These are phyloP conservation scores for Castanopsis chinensis DNA, from an alignment of 306 rosid species.

Conservation along the genomic window DNA sequence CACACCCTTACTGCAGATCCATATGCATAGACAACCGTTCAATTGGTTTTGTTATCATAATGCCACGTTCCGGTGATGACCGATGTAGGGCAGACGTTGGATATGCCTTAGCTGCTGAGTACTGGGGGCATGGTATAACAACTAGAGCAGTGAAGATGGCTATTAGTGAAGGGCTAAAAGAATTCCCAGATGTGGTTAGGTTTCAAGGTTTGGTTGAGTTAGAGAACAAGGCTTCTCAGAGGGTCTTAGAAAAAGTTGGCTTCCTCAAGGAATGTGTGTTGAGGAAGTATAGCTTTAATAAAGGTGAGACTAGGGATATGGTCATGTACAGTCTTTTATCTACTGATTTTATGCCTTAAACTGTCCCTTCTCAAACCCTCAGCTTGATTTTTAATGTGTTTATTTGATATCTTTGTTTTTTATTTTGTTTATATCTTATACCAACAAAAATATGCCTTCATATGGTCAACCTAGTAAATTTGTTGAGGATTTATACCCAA, in stretches of 20 bases:
- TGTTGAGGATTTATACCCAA: no score
- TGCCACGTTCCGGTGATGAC: conserved; percentile 15
- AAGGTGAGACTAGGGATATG: conserved; percentile 14
- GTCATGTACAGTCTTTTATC: conserved; percentile 17
- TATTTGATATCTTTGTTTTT: no score
- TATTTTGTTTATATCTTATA: no score
- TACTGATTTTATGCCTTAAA: background rate
- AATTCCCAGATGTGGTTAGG: conserved; percentile 10
- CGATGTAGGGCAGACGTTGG: conserved; percentile 12
- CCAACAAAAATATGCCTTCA: no score
- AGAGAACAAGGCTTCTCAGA: conserved; percentile 34
- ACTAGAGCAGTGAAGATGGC: conserved; percentile 30
- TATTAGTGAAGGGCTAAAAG: conserved; percentile 8
- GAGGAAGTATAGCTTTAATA: conserved; percentile 22
- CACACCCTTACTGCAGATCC: conserved; percentile 30
- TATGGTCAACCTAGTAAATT: no score
- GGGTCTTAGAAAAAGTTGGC: conserved; percentile 34
- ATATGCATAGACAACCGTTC: conserved; percentile 33
- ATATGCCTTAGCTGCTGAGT: conserved; percentile 15
- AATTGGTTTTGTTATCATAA: conserved; percentile 19
- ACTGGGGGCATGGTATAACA: conserved; percentile 28
- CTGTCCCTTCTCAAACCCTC: background rate
- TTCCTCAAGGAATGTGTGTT: conserved; percentile 30
- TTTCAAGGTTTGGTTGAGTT: conserved; percentile 21
- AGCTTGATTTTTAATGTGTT: background rate